Conservation (phyloP, 192 early-diverging fungal species). For the Diversispora epigaea region DNA sequence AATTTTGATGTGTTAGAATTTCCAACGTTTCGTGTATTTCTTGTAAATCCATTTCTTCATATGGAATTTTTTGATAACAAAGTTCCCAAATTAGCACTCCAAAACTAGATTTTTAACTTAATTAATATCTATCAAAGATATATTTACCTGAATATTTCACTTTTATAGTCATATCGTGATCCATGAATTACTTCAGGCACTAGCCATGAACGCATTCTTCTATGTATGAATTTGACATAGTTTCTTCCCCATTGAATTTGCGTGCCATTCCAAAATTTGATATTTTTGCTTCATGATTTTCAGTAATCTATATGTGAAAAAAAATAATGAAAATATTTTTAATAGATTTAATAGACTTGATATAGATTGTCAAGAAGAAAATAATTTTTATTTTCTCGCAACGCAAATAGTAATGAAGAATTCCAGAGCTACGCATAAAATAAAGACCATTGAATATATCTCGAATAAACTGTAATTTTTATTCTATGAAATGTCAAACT, state of each 20-base stretch:
- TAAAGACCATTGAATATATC: background rate
- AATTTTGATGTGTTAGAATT: background rate
- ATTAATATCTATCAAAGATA: background rate
- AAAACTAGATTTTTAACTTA: background rate
- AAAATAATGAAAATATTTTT: background rate
- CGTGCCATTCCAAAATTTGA: slow-evolving; percentile 2
- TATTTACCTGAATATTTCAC: slow-evolving; percentile 25
- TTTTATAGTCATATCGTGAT: background rate
- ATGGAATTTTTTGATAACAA: background rate
- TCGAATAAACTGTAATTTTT: background rate
- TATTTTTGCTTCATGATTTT: background rate
- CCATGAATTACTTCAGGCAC: background rate
- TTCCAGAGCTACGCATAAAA: background rate
- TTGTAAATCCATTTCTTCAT: background rate
- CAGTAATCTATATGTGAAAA: slow-evolving; percentile 3
- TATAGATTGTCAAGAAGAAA: background rate
- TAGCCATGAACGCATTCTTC: background rate
- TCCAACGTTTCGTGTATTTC: background rate
- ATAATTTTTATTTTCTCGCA: background rate
- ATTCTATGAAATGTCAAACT: background rate
- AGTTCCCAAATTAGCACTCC: slow-evolving; percentile 20
- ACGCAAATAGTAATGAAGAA: background rate
- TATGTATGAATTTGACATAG: background rate
- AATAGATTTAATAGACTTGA: background rate
- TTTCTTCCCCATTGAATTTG: background rate